These are phyloP conservation scores for Quercus phellos DNA, from an alignment of 331 rosid species.

Conservation along the genomic window DNA sequence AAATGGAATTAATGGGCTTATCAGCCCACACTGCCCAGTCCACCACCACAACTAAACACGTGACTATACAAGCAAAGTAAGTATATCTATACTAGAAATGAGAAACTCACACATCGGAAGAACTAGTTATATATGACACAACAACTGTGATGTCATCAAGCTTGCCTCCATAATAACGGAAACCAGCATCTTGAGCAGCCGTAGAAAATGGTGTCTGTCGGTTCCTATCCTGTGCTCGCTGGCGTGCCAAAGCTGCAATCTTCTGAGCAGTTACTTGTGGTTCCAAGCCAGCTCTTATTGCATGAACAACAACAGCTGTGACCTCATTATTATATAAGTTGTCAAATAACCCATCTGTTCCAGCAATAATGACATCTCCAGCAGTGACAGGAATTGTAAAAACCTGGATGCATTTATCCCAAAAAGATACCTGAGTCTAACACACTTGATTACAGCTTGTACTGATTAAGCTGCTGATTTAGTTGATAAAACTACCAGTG, in stretches of 20 bases:
- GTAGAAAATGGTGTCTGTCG: slow-evolving; percentile 73
- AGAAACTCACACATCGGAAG: slow-evolving; percentile 27
- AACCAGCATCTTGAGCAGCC: slow-evolving; percentile 88
- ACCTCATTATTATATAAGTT: slow-evolving; percentile 67
- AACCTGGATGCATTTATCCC: slow-evolving; percentile 32
- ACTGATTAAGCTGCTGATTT: background rate
- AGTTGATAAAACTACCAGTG: background rate
- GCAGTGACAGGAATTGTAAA: slow-evolving; percentile 53
- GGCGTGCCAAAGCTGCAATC: slow-evolving; percentile 82
- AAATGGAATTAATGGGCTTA: background rate
- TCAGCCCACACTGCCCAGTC: background rate
- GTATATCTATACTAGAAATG: background rate
- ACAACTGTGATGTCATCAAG: slow-evolving; percentile 90
- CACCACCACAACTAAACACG: slow-evolving; percentile 2
- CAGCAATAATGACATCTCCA: slow-evolving; percentile 81
- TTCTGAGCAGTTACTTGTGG: slow-evolving; percentile 75
- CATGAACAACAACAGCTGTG: slow-evolving; percentile 52
- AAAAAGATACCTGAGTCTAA: slow-evolving; percentile 9
- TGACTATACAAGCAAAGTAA: slow-evolving; percentile 2
- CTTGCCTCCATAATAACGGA: slow-evolving; percentile 77
- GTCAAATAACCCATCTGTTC: slow-evolving; percentile 92
- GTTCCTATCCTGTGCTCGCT: slow-evolving; percentile 58
- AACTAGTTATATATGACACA: slow-evolving; percentile 58
- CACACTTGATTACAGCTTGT: background rate
- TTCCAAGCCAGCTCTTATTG: slow-evolving; percentile 56